Evolutionary conservation across 192 early-diverging fungal genomes (phyloP).

Genomic region (Mortierella alpina): DNA sequence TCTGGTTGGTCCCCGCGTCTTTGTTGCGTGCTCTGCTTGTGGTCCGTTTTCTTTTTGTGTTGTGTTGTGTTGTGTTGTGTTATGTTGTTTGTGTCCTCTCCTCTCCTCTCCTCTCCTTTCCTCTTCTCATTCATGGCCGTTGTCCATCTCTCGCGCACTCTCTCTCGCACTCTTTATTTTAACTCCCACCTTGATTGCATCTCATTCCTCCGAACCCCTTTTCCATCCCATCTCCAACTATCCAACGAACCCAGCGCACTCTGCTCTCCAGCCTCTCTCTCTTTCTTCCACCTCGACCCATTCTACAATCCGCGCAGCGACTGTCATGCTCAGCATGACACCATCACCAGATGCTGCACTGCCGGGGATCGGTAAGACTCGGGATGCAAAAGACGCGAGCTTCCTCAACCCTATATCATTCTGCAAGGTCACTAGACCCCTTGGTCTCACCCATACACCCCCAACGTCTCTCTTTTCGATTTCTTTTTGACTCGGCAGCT

Average conservation of each 20-base stretch:
- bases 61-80: too few species aligned
- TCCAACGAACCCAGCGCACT: not conserved
- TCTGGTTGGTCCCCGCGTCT: too few species aligned
- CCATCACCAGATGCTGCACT: slow-evolving; percentile 38
- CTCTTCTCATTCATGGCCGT: not conserved
- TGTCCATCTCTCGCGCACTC: slow-evolving; percentile 1
- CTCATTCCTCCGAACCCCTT: not conserved
- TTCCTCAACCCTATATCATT: too few species aligned
- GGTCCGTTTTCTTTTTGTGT: too few species aligned
- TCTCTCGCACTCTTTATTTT: not conserved
- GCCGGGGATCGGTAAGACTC: slow-evolving; percentile 40
- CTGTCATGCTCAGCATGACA: slow-evolving; percentile 10
- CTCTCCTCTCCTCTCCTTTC: not conserved
- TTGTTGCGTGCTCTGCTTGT: too few species aligned
- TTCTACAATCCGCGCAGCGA: not conserved
- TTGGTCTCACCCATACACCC: not conserved
- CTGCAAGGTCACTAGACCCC: not conserved
- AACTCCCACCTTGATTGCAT: not conserved
- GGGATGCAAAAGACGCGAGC: too few species aligned
- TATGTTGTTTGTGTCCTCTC: not conserved
- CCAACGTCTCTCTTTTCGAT: not conserved
- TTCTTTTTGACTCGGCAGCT: slow-evolving; percentile 38
- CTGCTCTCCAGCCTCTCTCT: not conserved
- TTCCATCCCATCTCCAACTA: not conserved
- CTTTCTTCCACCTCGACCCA: not conserved